Conservation (phyloP, 192 early-diverging fungal genomes). For the Helicostylum pulchrum region DNA sequence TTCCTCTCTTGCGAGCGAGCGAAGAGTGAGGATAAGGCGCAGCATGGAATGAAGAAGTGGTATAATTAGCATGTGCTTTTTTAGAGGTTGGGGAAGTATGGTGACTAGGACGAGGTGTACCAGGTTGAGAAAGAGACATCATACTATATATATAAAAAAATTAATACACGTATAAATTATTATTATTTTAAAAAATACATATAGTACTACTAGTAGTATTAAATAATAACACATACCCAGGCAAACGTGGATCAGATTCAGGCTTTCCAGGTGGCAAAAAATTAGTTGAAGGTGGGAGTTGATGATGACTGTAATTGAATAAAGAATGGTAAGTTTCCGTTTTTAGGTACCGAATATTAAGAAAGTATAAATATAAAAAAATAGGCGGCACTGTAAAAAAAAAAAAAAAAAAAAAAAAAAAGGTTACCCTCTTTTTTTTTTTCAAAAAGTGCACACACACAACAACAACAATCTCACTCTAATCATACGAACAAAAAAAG, state of each 20-base stretch:
- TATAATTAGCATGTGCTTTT: constrained; percentile 4
- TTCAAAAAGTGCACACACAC: neutral
- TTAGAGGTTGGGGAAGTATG: constrained; percentile 13
- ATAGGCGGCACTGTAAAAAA: constrained; percentile 1
- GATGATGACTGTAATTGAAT: constrained; percentile 10
- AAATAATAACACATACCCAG: constrained; percentile 22
- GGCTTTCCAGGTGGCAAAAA: constrained; percentile 14
- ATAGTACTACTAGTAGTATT: neutral
- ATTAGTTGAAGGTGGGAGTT: constrained; percentile 12
- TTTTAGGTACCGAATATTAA: constrained; percentile 14
- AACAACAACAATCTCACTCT: no score
- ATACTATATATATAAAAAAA: constrained; percentile 20
- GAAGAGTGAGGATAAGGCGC: constrained; percentile 22
- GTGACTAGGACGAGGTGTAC: constrained; percentile 24
- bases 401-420: constrained; percentile 11
- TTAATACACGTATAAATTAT: neutral
- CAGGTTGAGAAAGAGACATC: constrained; percentile 27
- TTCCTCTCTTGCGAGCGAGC: constrained; percentile 32
- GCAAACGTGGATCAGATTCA: constrained; percentile 28
- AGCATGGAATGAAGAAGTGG: constrained; percentile 8
- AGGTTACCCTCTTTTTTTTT: neutral
- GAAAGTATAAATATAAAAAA: neutral
- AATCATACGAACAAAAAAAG: neutral
- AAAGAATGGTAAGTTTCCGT: constrained; percentile 15
- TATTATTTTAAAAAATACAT: no score